Evolutionary conservation across 1,139 yeast genomes (phyloP), one percentile per base, ranked within the genome.

Genomic region (Debaryomyces sp.): DNA sequence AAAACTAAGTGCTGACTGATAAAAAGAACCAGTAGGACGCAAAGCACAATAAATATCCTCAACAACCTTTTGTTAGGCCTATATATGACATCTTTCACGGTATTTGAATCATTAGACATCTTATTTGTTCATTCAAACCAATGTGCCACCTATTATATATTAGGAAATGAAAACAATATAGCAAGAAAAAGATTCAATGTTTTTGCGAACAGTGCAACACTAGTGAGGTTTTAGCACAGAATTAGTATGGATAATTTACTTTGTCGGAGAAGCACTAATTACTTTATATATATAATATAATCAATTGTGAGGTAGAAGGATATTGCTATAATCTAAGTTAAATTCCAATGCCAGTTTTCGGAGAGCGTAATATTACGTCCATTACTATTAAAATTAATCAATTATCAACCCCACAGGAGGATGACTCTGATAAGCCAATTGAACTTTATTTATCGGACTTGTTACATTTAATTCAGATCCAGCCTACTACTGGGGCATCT

Each of bases 301-400:
- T 35, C 38, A 21, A 35, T 21, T 35, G 24, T 8, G 5, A 17
- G 6, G 9, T 32, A 4, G 21, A 32, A 32, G 35, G 12, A 2
- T 15, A 32, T 32, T 32, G n/a, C 21, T 26, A 29, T 18, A 12
- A 3, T 32, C 4, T 9, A 17, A 15, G 6, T 7, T 15, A 15
- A 13, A 32, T 6, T 26, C 44, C 21, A 6, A 76, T 76, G 81
- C 76, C 80, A 15, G 64, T 76, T 41, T 76, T 76, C 53, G 69
- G 73, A 41, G 79, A 73, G 41, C 70, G 66, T 43, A 71, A 72
- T 2, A 59, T 64, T 41, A 74, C 80, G 1, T 73, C 79, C 6
- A 68, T 76, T 51, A 75, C 80, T 6, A 70, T 76, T 41, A 76
- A 76, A 49, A 64, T 76, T 52, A 74, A 75, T 56, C 80, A 76